Evolutionary conservation across 495 filamentous ascomycete species (phyloP).

Genomic region (Bombardia bombarda): DNA sequence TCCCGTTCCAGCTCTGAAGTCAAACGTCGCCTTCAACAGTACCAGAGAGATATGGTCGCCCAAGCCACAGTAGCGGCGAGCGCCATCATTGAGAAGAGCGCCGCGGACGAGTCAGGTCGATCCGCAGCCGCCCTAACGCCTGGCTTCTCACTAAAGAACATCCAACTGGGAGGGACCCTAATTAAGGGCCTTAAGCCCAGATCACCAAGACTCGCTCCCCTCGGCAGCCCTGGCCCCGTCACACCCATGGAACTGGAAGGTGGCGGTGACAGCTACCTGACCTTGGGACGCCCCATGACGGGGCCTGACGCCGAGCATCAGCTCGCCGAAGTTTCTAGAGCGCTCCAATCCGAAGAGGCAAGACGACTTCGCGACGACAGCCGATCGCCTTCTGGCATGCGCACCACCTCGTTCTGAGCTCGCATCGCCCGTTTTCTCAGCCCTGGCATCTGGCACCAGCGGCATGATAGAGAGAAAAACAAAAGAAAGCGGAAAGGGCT

Average conservation of each 20-base stretch:
- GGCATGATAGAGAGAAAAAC: too few species aligned
- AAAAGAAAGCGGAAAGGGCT: too few species aligned
- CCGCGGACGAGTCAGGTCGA: not conserved
- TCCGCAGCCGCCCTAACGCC: not conserved
- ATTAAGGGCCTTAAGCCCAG: slow-evolving; percentile 39
- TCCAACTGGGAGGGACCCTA: slow-evolving; percentile 4
- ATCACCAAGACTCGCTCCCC: slow-evolving; percentile 58
- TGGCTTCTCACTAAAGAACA: not conserved
- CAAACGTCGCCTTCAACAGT: slow-evolving; percentile 44
- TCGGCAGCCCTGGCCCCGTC: slow-evolving; percentile 69
- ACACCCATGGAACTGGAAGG: slow-evolving; percentile 66
- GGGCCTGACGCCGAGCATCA: not conserved
- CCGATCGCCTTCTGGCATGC: too few species aligned
- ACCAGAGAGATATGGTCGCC: slow-evolving; percentile 53
- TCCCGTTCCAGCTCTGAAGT: slow-evolving; percentile 35
- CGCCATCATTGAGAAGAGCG: slow-evolving; percentile 26
- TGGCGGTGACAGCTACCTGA: slow-evolving; percentile 41
- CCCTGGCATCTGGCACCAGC: too few species aligned
- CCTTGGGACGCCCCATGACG: slow-evolving; percentile 25
- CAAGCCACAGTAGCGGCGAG: slow-evolving; percentile 40
- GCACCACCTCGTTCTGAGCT: too few species aligned
- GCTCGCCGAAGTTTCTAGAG: not conserved
- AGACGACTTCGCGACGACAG: not conserved
- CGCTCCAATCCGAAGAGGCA: not conserved
- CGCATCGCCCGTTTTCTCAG: too few species aligned